These are phyloP conservation scores for Phytophthora brassicae DNA, from an alignment of 352 stramenopile species.

Conservation along the genomic window DNA sequence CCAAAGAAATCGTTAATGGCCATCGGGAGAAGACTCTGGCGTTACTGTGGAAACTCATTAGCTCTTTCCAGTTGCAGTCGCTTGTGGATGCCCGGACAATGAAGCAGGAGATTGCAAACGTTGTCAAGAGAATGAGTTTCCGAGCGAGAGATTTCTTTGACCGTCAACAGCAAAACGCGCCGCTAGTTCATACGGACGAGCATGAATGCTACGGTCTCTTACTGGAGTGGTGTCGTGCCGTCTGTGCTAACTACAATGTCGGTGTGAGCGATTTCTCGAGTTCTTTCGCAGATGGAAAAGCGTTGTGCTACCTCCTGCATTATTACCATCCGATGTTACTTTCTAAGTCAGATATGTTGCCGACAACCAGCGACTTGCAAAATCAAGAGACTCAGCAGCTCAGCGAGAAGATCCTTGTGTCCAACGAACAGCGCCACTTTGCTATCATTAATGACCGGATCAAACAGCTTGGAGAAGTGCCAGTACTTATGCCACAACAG, in stretches of 20 bases:
- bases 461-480: conserved; percentile 91
- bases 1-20: conserved; percentile 96
- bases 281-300: conserved; percentile 93
- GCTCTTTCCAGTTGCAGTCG: conserved; percentile 87
- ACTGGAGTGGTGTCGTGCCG: conserved; percentile 90
- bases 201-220: conserved; percentile 76
- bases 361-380: conserved; percentile 43
- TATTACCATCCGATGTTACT: conserved; percentile 95
- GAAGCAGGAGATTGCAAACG: conserved; percentile 72
- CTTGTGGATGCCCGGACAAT: conserved; percentile 84
- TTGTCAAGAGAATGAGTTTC: conserved; percentile 73
- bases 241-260: conserved; percentile 91
- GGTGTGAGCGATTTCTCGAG: conserved; percentile 88
- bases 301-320: conserved; percentile 93
- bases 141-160: conserved; percentile 66
- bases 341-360: conserved; percentile 56
- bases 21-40: conserved; percentile 94
- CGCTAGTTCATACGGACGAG: conserved; percentile 40
- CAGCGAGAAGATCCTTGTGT: conserved; percentile 36
- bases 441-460: conserved; percentile 86
- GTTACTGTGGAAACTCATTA: conserved; percentile 94
- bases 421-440: conserved; percentile 88
- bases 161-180: conserved; percentile 33
- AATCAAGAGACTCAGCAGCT: conserved; percentile 11
- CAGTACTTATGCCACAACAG: conserved; percentile 83